A percentile compares a stretch with the other conserved stretches of the same genome.
Conservation (phyloP, 306 rosid species). For the Acacia melanoxylon region DNA sequence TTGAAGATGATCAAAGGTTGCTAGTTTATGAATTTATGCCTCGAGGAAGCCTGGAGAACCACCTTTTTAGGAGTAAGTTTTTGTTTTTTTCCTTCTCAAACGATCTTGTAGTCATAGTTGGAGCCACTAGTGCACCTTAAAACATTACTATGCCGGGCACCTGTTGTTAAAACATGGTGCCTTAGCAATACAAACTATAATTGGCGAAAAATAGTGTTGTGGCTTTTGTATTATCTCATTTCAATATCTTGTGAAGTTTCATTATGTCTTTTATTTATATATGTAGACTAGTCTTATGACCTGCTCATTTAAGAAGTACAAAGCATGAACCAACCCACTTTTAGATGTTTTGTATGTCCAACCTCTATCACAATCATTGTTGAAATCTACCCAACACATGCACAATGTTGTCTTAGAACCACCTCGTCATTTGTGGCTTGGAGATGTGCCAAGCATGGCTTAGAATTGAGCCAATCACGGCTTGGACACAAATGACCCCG, state of each 20-base stretch:
- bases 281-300: neutral
- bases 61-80: conserved; percentile 78
- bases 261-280: neutral
- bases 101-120: neutral
- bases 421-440: neutral
- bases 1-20: conserved; percentile 85
- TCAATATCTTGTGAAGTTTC: neutral
- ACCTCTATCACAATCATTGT: neutral
- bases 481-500: neutral
- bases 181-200: conserved; percentile 39
- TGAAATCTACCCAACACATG: neutral
- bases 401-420: neutral
- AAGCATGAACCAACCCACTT: neutral
- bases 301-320: neutral
- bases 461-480: neutral
- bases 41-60: conserved; percentile 93
- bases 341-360: neutral
- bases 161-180: conserved; percentile 25
- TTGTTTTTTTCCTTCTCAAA: neutral
- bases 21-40: conserved; percentile 92
- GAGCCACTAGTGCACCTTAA: neutral
- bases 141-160: neutral
- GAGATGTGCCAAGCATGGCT: neutral
- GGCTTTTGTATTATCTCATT: neutral
- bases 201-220: neutral